A percentile compares a stretch with the other conserved stretches of the same genome.
phyloP scores from a whole-genome alignment of 116 monocot species.

The Papilionanthe hybrid region DNA sequence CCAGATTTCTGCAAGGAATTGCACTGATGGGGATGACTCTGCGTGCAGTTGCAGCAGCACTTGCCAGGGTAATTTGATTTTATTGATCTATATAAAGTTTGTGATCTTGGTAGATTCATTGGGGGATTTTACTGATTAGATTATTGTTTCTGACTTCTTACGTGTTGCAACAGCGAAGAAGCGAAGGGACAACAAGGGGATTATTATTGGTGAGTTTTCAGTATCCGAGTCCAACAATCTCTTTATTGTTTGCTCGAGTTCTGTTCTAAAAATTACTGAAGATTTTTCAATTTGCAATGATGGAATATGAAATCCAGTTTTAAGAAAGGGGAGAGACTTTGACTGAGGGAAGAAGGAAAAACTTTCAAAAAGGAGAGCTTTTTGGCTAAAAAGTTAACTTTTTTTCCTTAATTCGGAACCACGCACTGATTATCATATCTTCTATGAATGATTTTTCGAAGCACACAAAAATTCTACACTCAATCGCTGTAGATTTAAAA shows the following conservation, averaged over 20 bases:
- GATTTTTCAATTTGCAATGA: too few relatives aligned
- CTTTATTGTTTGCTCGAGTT: too few relatives aligned
- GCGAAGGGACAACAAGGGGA: not conserved
- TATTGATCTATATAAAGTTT: not conserved
- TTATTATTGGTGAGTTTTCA: constrained; percentile 8
- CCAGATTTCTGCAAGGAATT: not conserved
- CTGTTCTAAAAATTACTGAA: too few relatives aligned
- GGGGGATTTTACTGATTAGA: not conserved
- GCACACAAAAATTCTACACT: not conserved
- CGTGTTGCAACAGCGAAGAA: not conserved
- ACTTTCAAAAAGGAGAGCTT: too few relatives aligned
- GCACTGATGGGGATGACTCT: not conserved
- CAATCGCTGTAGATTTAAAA: too few relatives aligned
- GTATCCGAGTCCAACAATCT: not conserved
- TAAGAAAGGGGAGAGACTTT: too few relatives aligned
- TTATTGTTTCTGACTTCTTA: not conserved
- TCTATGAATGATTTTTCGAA: too few relatives aligned
- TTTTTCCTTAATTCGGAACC: too few relatives aligned
- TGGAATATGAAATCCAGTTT: too few relatives aligned
- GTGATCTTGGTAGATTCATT: not conserved
- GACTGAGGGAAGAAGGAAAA: too few relatives aligned
- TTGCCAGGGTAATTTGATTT: constrained; percentile 6
- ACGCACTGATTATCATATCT: too few relatives aligned
- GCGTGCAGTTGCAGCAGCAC: constrained; percentile 3
- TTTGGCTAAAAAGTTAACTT: too few relatives aligned